Evolutionary conservation across 2,329 filamentous ascomycete genomes (phyloP).

Genomic region (Endothia cerciana): DNA sequence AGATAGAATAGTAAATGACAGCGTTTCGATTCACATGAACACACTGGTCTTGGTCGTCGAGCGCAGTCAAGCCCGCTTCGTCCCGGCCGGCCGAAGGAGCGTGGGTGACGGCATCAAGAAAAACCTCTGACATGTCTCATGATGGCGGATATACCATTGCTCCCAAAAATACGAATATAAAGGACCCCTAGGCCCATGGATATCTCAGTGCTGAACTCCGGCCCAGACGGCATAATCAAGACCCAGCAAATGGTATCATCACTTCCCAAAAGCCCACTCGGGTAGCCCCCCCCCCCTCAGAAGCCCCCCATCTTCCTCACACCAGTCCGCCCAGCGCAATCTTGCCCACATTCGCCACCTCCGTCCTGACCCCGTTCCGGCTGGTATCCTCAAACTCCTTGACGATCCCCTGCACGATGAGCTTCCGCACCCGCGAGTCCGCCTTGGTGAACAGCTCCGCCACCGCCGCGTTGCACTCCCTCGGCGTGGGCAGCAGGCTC

Average conservation of each 20-base stretch:
- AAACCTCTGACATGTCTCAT: background rate
- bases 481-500: constrained; percentile 73
- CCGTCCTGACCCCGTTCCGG: constrained; percentile 73
- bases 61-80: background rate
- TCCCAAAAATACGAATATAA: background rate
- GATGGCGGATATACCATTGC: background rate
- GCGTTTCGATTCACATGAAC: background rate
- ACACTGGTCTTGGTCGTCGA: background rate
- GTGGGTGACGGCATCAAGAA: background rate
- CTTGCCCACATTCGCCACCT: constrained; percentile 84
- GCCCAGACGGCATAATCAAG: constrained; percentile 18
- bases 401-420: constrained; percentile 83
- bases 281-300: background rate
- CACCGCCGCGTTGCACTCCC: constrained; percentile 70
- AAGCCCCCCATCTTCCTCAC: constrained; percentile 40
- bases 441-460: constrained; percentile 90
- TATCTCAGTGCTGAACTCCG: constrained; percentile 25
- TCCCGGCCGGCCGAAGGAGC: background rate
- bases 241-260: constrained; percentile 27
- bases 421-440: constrained; percentile 82
- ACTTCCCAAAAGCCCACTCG: background rate
- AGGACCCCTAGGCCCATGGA: constrained; percentile 15
- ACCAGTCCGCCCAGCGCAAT: constrained; percentile 88
- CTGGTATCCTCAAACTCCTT: constrained; percentile 93
- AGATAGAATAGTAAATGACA: no score